phyloP scores from a whole-genome alignment of 2,329 filamentous ascomycete genomes.

The Podosphaera aphanis region DNA sequence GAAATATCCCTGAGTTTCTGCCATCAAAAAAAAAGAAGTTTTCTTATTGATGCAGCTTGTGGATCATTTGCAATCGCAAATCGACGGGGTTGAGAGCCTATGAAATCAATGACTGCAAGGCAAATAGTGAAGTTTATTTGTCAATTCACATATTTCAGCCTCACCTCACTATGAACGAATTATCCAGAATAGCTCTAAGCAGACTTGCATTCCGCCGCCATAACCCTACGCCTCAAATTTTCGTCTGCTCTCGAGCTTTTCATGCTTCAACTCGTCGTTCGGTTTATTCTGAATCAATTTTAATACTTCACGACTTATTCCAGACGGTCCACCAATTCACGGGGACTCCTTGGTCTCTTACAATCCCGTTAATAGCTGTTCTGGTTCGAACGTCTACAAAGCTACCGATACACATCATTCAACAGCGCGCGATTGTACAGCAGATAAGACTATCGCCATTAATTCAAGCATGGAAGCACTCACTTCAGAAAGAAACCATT shows the following conservation, averaged over 20 bases:
- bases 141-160: too few species aligned
- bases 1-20: too few species aligned
- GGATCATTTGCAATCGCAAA: too few species aligned
- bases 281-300: slow-evolving; percentile 19
- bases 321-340: slow-evolving; percentile 25
- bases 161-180: too few species aligned
- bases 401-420: slow-evolving; percentile 23
- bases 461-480: slow-evolving; percentile 17
- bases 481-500: slow-evolving; percentile 11
- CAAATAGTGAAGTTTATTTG: too few species aligned
- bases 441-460: slow-evolving; percentile 22
- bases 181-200: too few species aligned
- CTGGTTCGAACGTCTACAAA: slow-evolving; percentile 24
- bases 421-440: slow-evolving; percentile 18
- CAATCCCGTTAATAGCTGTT: slow-evolving; percentile 30
- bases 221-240: slow-evolving; percentile 1
- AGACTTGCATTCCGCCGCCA: background rate
- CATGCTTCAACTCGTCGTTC: slow-evolving; percentile 23
- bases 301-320: slow-evolving; percentile 22
- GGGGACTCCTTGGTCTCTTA: slow-evolving; percentile 27
- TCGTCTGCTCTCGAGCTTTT: slow-evolving; percentile 20
- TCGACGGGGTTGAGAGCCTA: too few species aligned
- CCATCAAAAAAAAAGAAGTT: too few species aligned
- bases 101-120: too few species aligned
- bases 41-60: too few species aligned